phyloP scores from a whole-genome alignment of 306 rosid species.

The Crotalaria pallida region DNA sequence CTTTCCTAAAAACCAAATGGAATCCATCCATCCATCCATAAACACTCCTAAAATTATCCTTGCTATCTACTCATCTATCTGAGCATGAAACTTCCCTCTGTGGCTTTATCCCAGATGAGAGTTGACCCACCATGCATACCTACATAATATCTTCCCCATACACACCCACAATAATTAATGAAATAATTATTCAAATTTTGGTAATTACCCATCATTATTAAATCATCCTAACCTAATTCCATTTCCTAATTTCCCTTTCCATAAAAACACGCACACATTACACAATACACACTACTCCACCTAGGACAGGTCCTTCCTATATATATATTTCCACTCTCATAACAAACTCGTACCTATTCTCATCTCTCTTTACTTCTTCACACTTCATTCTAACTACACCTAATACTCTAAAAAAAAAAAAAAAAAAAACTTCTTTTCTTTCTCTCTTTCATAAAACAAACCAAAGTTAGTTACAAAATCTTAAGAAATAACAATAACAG shows the following conservation, averaged over 20 bases:
- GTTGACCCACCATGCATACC: conserved; percentile 61
- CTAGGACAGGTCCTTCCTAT: conserved; percentile 10
- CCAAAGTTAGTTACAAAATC: not conserved
- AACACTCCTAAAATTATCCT: too few species aligned
- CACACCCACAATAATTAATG: not conserved
- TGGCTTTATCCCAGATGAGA: not conserved
- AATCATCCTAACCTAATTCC: not conserved
- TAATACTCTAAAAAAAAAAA: not conserved
- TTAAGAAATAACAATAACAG: not conserved
- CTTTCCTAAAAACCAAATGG: too few species aligned
- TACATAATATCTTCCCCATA: conserved; percentile 34
- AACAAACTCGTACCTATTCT: conserved; percentile 8
- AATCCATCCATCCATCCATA: too few species aligned
- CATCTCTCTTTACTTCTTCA: not conserved
- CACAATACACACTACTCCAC: not conserved
- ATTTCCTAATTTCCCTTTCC: not conserved
- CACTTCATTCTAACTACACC: not conserved
- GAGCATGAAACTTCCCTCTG: conserved; percentile 68
- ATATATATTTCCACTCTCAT: conserved; percentile 40
- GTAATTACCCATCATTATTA: not conserved
- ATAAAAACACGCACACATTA: not conserved
- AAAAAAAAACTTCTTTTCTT: not conserved
- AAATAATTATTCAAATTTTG: not conserved
- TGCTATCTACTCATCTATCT: not conserved
- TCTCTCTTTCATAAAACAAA: not conserved